Evolutionary conservation across 176 grass and related monocot species (phyloP), one percentile per base, ranked within the genome.

Genomic region (Musa itinerans): DNA sequence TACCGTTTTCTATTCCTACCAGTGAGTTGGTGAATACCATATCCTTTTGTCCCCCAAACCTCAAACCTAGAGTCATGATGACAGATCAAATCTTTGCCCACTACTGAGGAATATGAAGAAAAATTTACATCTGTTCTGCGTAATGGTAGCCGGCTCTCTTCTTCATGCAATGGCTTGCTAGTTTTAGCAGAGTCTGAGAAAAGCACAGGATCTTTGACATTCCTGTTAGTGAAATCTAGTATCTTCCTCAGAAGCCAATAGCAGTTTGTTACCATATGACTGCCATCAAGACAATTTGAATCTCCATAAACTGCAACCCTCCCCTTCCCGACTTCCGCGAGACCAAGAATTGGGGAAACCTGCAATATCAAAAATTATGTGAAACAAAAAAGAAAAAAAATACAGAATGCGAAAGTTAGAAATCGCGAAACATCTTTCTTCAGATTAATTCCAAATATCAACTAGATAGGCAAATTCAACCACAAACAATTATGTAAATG

Each of bases 181-280:
- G 85, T 91, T 78, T 83, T 86, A 25, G 82, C 74, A 54, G 80
- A 69, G 84, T 93, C 84, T 50, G 90, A 86, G 84, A 98, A 98
- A 73, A 98, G 86, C 66, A 93, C 74, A 68, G 80, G 90, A 85
- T 98, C 94, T 80, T 82, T 93, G 71, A 93, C 59, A 87, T 89
- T 76, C 69, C 79, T 86, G 75, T 81, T 89, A 65, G 90, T 93
- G 66, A 91, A 98, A 75, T 98, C 94, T 71, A 98, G 77, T 72
- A 98, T 79, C 85, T 93, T 93, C 70, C 80, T 91, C 24, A 98
- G 82, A 61, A 98, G 82, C 94, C 94, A 98, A 78, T 91, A 98
- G 70, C 94, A 93, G 80, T 98, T 98, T n/a, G 94, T 98, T 76
- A 98, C 90, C 94, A 93, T 98, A 78, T 98, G 94, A 86, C 94